phyloP scores from a whole-genome alignment of 2,329 filamentous ascomycete species.

The Colletotrichum tabaci region DNA sequence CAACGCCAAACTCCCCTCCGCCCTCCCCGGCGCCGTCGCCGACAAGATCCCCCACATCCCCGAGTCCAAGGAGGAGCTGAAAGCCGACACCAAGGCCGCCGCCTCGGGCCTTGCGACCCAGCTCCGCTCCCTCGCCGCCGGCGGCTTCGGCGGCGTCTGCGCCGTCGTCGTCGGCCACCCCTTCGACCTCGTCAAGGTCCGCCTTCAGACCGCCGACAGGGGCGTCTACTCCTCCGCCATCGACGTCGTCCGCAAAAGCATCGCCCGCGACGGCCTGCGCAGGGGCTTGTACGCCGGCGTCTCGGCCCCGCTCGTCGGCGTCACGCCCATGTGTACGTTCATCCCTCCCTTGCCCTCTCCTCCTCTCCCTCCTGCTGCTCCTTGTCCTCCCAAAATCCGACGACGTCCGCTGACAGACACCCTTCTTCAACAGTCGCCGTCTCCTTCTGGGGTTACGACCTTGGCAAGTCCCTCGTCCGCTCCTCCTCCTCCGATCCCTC shows the following conservation, averaged over 20 bases:
- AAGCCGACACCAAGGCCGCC: slow-evolving; percentile 58
- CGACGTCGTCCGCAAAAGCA: slow-evolving; percentile 90
- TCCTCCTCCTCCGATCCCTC: slow-evolving; percentile 75
- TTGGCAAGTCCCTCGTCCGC: slow-evolving; percentile 91
- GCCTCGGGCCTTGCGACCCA: slow-evolving; percentile 61
- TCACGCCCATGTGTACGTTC: slow-evolving; percentile 97
- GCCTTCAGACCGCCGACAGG: slow-evolving; percentile 94
- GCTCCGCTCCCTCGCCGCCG: slow-evolving; percentile 87
- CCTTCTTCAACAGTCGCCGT: slow-evolving; percentile 70
- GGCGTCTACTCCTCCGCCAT: slow-evolving; percentile 92
- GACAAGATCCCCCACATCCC: slow-evolving; percentile 60
- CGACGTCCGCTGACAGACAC: neutral
- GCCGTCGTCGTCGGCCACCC: slow-evolving; percentile 96
- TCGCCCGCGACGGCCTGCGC: slow-evolving; percentile 86
- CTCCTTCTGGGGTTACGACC: slow-evolving; percentile 89
- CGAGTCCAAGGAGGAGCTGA: slow-evolving; percentile 61
- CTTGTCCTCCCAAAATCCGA: slow-evolving; percentile 1
- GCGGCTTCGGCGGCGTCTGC: slow-evolving; percentile 93
- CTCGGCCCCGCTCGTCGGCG: slow-evolving; percentile 92
- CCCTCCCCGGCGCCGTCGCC: slow-evolving; percentile 53
- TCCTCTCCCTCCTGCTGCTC: neutral
- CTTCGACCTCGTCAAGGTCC: slow-evolving; percentile 98
- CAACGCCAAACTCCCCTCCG: slow-evolving; percentile 34
- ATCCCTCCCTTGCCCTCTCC: neutral
- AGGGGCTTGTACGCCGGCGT: slow-evolving; percentile 97